Conservation (phyloP, 305 asterid species). For the Ruellia speciosa region DNA sequence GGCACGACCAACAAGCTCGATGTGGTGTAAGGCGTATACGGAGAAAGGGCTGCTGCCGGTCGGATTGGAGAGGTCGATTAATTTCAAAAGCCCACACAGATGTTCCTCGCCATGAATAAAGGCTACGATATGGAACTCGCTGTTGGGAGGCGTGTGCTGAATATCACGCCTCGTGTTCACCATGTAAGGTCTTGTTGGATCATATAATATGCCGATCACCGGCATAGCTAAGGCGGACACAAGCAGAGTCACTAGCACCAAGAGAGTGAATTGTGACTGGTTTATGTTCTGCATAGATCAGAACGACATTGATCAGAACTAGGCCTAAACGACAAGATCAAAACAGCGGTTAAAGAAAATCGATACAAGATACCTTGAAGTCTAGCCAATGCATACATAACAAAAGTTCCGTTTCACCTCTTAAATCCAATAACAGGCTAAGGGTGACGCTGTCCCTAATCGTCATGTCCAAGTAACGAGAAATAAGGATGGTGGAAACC, state of each 20-base stretch:
- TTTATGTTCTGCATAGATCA: conserved; percentile 44
- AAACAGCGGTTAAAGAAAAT: not conserved
- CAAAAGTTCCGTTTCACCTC: conserved; percentile 66
- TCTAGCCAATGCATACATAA: conserved; percentile 58
- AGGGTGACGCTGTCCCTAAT: conserved; percentile 59
- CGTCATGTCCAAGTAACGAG: conserved; percentile 39
- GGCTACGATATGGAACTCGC: conserved; percentile 45
- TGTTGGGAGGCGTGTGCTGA: conserved; percentile 56
- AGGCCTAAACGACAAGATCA: not conserved
- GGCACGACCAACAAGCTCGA: conserved; percentile 57
- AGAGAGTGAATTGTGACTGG: conserved; percentile 37
- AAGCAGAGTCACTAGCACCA: conserved; percentile 35
- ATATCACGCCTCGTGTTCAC: conserved; percentile 61
- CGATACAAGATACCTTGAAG: conserved; percentile 34
- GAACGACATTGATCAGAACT: not conserved
- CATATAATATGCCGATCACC: conserved; percentile 52
- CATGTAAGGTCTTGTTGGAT: conserved; percentile 77
- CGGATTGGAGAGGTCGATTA: conserved; percentile 58
- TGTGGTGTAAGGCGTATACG: conserved; percentile 43
- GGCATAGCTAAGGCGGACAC: conserved; percentile 52
- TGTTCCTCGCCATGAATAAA: conserved; percentile 46
- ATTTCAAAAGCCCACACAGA: conserved; percentile 36
- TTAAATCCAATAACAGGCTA: conserved; percentile 47
- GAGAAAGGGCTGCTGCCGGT: conserved; percentile 35
- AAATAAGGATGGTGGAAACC: conserved; percentile 30